phyloP scores from a whole-genome alignment of 139 green algal genomes.

The Pseudopediastrum boryanum region DNA sequence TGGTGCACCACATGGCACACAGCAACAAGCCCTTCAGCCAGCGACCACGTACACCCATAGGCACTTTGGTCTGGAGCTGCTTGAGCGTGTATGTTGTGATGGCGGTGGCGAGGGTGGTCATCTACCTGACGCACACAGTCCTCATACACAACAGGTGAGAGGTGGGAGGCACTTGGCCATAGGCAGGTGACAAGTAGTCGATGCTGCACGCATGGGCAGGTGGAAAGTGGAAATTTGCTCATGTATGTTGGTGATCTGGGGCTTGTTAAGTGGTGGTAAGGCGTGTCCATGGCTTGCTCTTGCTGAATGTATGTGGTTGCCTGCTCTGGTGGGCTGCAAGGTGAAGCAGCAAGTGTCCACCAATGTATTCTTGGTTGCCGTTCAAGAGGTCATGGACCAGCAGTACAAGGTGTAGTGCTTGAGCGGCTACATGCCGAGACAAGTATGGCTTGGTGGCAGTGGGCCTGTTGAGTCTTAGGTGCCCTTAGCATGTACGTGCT shows the following conservation, averaged over 20 bases:
- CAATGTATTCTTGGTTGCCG: too few relatives aligned
- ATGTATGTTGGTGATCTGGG: background rate
- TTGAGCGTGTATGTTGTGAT: conserved; percentile 8
- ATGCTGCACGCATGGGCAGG: too few relatives aligned
- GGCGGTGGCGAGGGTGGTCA: conserved; percentile 3
- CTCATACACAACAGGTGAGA: conserved; percentile 13
- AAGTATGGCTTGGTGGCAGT: too few relatives aligned
- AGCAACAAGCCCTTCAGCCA: background rate
- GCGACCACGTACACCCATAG: background rate
- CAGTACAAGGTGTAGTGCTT: too few relatives aligned
- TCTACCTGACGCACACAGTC: conserved; percentile 25
- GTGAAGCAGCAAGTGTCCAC: too few relatives aligned
- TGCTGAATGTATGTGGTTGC: background rate
- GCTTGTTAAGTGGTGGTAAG: background rate
- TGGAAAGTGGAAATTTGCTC: too few relatives aligned
- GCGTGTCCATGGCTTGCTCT: background rate
- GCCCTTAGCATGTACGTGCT: too few relatives aligned
- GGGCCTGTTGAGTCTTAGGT: too few relatives aligned
- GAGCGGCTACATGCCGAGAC: too few relatives aligned
- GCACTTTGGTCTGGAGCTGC: conserved; percentile 6
- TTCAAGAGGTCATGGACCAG: too few relatives aligned
- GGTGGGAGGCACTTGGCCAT: background rate
- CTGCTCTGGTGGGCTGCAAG: too few relatives aligned
- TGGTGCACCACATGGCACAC: background rate
- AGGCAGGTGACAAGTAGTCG: background rate